Evolutionary conservation across 2,329 filamentous ascomycete genomes (phyloP).

Genomic region (Leptosphaerulina australis): DNA sequence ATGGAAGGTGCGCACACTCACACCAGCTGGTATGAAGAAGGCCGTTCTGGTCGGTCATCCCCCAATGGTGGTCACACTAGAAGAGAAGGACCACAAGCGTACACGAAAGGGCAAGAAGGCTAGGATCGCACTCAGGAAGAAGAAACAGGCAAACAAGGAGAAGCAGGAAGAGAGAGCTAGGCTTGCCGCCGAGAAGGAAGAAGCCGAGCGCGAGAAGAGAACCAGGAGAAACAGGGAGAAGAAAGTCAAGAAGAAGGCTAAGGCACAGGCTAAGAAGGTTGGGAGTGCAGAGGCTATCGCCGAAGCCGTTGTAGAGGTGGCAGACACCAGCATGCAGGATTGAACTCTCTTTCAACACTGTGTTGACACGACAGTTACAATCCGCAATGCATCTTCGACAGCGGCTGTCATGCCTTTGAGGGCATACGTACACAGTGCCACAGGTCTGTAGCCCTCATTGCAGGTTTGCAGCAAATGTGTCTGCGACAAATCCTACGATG

Average conservation of each 20-base stretch:
- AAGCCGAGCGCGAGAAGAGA: slow-evolving; percentile 44
- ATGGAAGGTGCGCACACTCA: slow-evolving; percentile 44
- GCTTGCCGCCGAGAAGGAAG: slow-evolving; percentile 41
- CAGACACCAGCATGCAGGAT: slow-evolving; percentile 10
- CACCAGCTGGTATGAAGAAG: slow-evolving; percentile 39
- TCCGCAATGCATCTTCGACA: no score
- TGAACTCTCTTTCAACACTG: no score
- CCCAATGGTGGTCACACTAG: slow-evolving; percentile 24
- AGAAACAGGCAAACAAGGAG: slow-evolving; percentile 32
- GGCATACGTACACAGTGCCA: no score
- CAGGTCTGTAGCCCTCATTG: no score
- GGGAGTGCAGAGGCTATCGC: slow-evolving; percentile 3
- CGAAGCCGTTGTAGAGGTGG: neutral
- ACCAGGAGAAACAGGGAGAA: slow-evolving; percentile 47
- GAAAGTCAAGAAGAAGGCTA: slow-evolving; percentile 47
- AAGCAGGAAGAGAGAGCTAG: slow-evolving; percentile 35
- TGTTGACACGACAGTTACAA: no score
- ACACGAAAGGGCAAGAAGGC: slow-evolving; percentile 46
- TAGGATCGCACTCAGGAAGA: slow-evolving; percentile 44
- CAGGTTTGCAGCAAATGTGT: no score
- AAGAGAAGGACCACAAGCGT: slow-evolving; percentile 34
- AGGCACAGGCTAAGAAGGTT: slow-evolving; percentile 42
- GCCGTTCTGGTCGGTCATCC: slow-evolving; percentile 41
- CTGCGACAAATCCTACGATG: no score
- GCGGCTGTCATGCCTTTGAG: no score